These are phyloP conservation scores for Neurospora cerealis DNA, from an alignment of 495 filamentous ascomycete genomes.

Conservation along the genomic window DNA sequence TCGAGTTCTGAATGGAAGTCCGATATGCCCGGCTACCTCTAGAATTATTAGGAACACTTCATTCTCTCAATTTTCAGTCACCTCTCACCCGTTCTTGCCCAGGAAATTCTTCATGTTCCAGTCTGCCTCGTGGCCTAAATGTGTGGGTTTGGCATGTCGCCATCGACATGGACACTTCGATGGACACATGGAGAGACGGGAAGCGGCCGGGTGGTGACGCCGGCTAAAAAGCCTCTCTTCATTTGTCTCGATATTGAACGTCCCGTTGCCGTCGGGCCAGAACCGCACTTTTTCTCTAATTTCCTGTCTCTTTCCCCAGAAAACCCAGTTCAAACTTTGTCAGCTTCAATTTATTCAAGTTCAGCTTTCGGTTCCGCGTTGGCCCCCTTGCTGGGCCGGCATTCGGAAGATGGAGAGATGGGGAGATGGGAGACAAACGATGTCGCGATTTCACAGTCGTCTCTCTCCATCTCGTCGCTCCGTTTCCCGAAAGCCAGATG, in stretches of 20 bases:
- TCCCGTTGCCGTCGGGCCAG: neutral
- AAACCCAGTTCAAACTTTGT: neutral
- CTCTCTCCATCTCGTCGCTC: neutral
- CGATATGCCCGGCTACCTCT: no score
- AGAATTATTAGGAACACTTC: no score
- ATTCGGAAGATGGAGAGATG: neutral
- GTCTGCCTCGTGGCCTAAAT: neutral
- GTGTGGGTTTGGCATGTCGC: neutral
- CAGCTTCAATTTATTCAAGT: neutral
- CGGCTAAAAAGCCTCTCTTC: neutral
- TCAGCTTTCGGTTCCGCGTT: neutral
- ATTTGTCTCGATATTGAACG: neutral
- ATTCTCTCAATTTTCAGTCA: no score
- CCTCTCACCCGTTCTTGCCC: no score
- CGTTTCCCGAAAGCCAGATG: neutral
- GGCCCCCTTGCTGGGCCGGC: neutral
- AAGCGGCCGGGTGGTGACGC: neutral
- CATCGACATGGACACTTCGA: no score
- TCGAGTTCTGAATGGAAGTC: no score
- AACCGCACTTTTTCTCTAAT: neutral
- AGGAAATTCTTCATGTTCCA: no score
- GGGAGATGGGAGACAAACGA: neutral
- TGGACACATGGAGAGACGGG: no score
- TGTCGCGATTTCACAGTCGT: neutral
- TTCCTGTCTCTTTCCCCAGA: no score